phyloP scores from a whole-genome alignment of 768 basidiomycete species.

The Kwoniella newhampshirensis region DNA sequence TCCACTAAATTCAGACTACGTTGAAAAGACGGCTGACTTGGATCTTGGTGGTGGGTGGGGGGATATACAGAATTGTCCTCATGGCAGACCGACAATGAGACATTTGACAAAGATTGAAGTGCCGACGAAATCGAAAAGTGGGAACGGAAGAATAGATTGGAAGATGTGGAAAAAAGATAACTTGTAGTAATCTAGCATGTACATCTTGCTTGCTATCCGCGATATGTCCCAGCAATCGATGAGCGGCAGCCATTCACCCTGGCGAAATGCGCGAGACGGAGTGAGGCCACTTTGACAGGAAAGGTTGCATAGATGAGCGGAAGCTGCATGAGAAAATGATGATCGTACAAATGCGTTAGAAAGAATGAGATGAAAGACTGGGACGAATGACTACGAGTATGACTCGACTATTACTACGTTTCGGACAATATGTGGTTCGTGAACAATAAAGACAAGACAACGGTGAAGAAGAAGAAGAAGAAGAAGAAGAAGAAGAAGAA shows the following conservation, averaged over 20 bases:
- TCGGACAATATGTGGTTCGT: no score
- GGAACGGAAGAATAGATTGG: conserved; percentile 32
- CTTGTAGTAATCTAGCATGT: no score
- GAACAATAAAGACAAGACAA: not conserved
- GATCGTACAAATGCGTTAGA: not conserved
- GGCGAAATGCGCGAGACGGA: no score
- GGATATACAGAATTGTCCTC: conserved; percentile 51
- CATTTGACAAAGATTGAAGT: conserved; percentile 49
- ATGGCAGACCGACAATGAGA: conserved; percentile 56
- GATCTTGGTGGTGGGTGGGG: not conserved
- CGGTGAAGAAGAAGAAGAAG: not conserved
- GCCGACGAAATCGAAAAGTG: conserved; percentile 12
- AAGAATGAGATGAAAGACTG: no score
- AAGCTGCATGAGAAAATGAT: not conserved
- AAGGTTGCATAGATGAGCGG: no score
- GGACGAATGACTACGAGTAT: no score
- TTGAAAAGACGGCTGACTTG: conserved; percentile 20
- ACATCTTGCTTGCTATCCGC: no score
- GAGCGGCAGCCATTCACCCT: no score
- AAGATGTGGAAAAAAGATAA: conserved; percentile 16
- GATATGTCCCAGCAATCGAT: no score
- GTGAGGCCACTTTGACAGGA: no score
- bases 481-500: not conserved
- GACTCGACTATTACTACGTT: no score
- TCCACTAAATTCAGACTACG: not conserved